Evolutionary conservation across 2,329 filamentous ascomycete genomes (phyloP), one percentile per base, ranked within the genome.

Genomic region (Pseudogymnoascus verrucosus): DNA sequence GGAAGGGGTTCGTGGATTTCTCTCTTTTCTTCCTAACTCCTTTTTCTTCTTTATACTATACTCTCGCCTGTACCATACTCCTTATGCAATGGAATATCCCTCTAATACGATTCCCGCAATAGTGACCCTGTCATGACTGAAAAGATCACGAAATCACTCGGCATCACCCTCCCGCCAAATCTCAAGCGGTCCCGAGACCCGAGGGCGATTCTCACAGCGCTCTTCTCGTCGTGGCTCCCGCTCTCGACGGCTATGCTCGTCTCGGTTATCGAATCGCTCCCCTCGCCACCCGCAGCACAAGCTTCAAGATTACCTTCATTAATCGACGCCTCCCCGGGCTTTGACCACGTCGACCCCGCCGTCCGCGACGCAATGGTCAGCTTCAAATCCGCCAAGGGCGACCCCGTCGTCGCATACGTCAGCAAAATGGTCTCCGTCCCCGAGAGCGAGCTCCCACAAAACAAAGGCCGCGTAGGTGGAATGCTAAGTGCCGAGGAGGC

Each of bases 401-500:
- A 89, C 64, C 93, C 93, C 0, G 86, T 96, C 0, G 91, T 99
- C 1, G 93, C 91, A 7, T 99, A 96, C 68, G 90, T 99, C 65
- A 98, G 93, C 77, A 99, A 99, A 75, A 97, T 99, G 92, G 90
- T 98, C 1, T 95, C 95, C 0, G 83, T 99, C 11, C 93, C 92
- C 0, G 91, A 96, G 71, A 97, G 91, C 75, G 93, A 99, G 70
- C 79, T 99, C 4, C 90, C 91, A 0, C 85, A 93, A 62, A 96
- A 96, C 74, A 96, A 89, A 75, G 83, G 91, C 54, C 82, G 86
- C 14, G 75, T 77, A 14, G 88, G 87, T 0, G 86, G 88, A 0
- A 85, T 87, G 47, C 82, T 98, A 71, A 96, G 85, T 40, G 89
- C 91, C 1, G 95, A 96, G 67, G 95, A 98, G 76, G 95, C 95